These are phyloP conservation scores for Parafenestella ontariensis DNA, from an alignment of 2,329 filamentous ascomycete genomes.

Conservation along the genomic window DNA sequence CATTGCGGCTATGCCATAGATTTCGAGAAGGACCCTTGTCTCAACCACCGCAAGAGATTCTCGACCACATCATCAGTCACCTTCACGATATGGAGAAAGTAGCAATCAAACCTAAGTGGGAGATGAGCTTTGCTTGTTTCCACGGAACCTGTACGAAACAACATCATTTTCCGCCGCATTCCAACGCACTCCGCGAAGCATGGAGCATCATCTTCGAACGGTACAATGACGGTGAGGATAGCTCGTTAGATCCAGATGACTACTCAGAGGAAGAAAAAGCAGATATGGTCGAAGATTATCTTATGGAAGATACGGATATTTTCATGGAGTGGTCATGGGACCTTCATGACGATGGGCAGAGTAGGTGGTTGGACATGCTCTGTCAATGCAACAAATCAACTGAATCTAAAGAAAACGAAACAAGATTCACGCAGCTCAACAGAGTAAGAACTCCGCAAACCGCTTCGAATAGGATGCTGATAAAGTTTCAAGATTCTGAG, in stretches of 20 bases:
- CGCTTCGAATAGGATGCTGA: too few species aligned
- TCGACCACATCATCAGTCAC: constrained; percentile 10
- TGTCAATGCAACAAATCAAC: not conserved
- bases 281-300: too few species aligned
- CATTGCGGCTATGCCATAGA: constrained; percentile 13
- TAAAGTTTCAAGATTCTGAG: not conserved
- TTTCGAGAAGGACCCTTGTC: constrained; percentile 5
- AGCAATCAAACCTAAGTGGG: not conserved
- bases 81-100: not conserved
- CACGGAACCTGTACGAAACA: not conserved
- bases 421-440: not conserved
- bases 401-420: not conserved
- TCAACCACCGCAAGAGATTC: constrained; percentile 9
- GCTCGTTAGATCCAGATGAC: too few species aligned
- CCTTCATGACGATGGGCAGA: not conserved
- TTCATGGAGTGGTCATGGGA: not conserved
- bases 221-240: not conserved
- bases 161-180: not conserved
- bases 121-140: not conserved
- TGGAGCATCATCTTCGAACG: not conserved
- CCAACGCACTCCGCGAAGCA: not conserved
- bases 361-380: not conserved
- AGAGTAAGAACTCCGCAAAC: not conserved
- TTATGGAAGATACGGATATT: too few species aligned
- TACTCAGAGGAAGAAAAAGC: too few species aligned